Evolutionary conservation across 768 basidiomycete species (phyloP), one percentile per base, ranked within the genome.

Genomic region (Termitomyces sp.): DNA sequence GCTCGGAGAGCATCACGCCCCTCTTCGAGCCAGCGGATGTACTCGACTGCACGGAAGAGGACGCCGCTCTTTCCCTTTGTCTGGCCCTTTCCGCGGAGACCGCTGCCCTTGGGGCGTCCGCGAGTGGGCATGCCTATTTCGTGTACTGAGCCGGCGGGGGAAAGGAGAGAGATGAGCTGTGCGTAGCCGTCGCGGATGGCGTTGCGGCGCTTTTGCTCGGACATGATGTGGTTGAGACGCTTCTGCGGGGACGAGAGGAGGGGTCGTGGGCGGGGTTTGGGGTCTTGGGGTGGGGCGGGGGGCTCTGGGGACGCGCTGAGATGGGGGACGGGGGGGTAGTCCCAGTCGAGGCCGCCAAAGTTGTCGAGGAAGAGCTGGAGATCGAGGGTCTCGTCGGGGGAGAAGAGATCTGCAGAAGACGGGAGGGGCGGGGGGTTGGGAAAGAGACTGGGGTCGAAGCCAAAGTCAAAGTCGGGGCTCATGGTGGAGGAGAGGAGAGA

Each of bases 161-260:
- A 86, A 57, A 96, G 86, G 29, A 96, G 77, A 0, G 87, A 76
- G 37, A 93, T 94, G 46, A 96, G 76, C 70, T 94, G 91, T 1
- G 91, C 86, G 73, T 95, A 96, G 45, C 93, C 93, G 63, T 92
- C 88, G 46, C 92, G 87, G 66, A 96, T 96, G 55, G 91, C 91
- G 68, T 96, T 96, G 10, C 94, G 86, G 8, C 94, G 90, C 69
- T 92, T 92, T 75, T 96, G 94, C 71, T 96, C 94, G 7, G 92
- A 94, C 84, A 93, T 87, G 79, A 96, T 95, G 77, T 96, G 93
- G 71, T 95, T 94, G 15, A 92, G 83, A 12, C 93, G 84, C 69
- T 94, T 94, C 74, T 96, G 92, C 0, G 92, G 92, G 4, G 86
- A 87, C 6, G 92, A 89, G 31, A 95, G 80, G 20, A 92, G 82